Base-by-base conservation (phyloP, 805 yeast species). In the Kuraishia molischiana region DNA sequence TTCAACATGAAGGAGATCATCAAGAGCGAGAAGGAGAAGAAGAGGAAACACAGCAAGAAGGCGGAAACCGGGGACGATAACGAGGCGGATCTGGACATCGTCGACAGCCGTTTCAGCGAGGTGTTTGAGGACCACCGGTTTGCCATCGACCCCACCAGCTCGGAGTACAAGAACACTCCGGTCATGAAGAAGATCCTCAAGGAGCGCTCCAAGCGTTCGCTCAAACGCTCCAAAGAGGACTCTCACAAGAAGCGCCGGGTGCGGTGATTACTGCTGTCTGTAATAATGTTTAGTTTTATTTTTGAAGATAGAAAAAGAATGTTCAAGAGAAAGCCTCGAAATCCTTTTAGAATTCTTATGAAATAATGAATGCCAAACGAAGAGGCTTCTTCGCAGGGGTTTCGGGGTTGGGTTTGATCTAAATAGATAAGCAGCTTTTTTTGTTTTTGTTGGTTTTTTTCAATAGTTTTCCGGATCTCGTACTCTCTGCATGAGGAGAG, bases 121-220 rank as follows among this genome's bases (percentile, higher is more conserved):
- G 67, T 87, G 45, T 85, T 80, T 52, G 86, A 86, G 50, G 79
- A 77, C 44, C 95, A 85, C 44, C 92, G 82, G 44, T 92, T 77
- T 60, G 96, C 96, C 10, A 87, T 94, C 54, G 98, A 94, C 59
- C 95, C 97, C 18, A 79, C 94, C 17, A 77, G 71, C 52, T 83
- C 94, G n/a, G 95, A 85, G 55, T 90, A 74, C 67, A 87, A 84
- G 63, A 77, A 80, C 59, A 89, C 97, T 1, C 64, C 75, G 14
- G 86, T 92, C 19, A 89, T 90, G 95, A 79, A 80, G 53, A 70
- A 79, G 56, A 73, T 92, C 40, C 60, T 92, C 63, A 68, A 74
- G 33, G 95, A 87, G 59, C 73, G 95, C 46, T 69, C 72, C 31
- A 75, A 76, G 53, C 70, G 79, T 51, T 28, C 31, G 6, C 6